These are phyloP conservation scores for Sechiopsis laciniata DNA, from an alignment of 306 rosid species.

Conservation along the genomic window DNA sequence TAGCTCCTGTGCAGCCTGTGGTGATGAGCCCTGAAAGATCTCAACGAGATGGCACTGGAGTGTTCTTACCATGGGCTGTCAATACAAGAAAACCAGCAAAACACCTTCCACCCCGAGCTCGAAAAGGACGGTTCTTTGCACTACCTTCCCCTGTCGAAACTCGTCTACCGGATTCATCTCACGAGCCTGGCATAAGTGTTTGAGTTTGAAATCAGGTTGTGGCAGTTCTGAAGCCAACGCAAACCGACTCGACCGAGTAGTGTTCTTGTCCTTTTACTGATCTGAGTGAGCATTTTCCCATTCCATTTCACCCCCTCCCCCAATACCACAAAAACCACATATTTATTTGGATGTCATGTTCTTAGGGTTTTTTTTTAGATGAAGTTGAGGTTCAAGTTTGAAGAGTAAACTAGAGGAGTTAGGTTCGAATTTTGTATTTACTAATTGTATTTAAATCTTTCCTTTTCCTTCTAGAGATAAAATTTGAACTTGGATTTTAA, in stretches of 20 bases:
- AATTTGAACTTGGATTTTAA: not conserved
- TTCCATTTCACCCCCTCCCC: not conserved
- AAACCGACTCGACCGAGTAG: slow-evolving; percentile 9
- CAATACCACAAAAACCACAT: slow-evolving; percentile 13
- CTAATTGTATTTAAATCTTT: slow-evolving; percentile 22
- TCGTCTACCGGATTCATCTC: slow-evolving; percentile 47
- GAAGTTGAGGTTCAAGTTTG: slow-evolving; percentile 23
- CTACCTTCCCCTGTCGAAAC: slow-evolving; percentile 51
- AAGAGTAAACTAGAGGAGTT: slow-evolving; percentile 22
- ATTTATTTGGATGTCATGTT: slow-evolving; percentile 20
- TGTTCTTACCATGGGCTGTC: slow-evolving; percentile 88
- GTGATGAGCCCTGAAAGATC: slow-evolving; percentile 47
- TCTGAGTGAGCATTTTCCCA: slow-evolving; percentile 1
- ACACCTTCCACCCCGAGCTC: slow-evolving; percentile 97
- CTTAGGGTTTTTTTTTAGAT: slow-evolving; percentile 10
- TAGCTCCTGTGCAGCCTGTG: slow-evolving; percentile 65
- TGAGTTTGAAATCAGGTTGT: slow-evolving; percentile 26
- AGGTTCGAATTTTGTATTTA: slow-evolving; percentile 23
- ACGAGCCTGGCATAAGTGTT: slow-evolving; percentile 47
- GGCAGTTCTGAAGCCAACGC: slow-evolving; percentile 9
- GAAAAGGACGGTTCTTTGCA: slow-evolving; percentile 61
- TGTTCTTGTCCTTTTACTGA: slow-evolving; percentile 20
- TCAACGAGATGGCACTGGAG: slow-evolving; percentile 82
- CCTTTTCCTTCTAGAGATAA: slow-evolving; percentile 13
- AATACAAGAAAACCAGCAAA: slow-evolving; percentile 69